Percentiles rank a stretch among this genome's conserved stretches.
Conservation (phyloP, 352 stramenopile genomes). For the Elongisporangium prolatum region DNA sequence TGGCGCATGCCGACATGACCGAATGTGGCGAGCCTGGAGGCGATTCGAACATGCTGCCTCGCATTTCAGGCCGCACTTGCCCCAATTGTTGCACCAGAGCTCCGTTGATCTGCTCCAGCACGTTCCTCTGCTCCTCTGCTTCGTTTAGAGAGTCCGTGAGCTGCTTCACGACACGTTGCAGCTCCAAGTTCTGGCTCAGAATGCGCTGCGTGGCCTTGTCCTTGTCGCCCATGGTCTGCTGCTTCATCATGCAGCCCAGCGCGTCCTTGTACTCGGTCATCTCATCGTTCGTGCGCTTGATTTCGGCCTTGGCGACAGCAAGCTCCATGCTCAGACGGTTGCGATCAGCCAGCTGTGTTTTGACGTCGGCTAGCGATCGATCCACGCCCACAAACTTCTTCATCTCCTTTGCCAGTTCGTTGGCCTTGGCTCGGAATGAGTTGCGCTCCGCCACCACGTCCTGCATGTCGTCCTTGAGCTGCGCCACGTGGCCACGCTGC, state of each 20-base stretch:
- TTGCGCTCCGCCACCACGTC: conserved; percentile 52
- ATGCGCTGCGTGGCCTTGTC: conserved; percentile 61
- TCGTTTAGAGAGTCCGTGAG: conserved; percentile 69
- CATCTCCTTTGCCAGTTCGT: conserved; percentile 53
- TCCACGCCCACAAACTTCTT: conserved; percentile 48
- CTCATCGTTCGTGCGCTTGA: conserved; percentile 48
- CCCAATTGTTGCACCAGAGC: conserved; percentile 65
- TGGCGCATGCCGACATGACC: conserved; percentile 22
- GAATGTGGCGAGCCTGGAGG: conserved; percentile 28
- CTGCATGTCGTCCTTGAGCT: conserved; percentile 32
- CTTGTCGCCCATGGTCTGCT: conserved; percentile 55
- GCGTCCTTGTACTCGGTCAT: conserved; percentile 55
- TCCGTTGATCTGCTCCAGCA: conserved; percentile 72
- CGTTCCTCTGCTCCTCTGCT: conserved; percentile 60
- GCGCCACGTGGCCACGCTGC: conserved; percentile 18
- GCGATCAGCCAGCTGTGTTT: conserved; percentile 52
- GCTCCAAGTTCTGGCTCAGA: conserved; percentile 53
- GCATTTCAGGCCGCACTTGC: conserved; percentile 41
- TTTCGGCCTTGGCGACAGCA: conserved; percentile 43
- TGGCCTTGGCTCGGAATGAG: conserved; percentile 40
- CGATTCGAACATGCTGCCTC: conserved; percentile 48
- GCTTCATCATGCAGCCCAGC: conserved; percentile 36
- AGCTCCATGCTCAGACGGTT: conserved; percentile 49
- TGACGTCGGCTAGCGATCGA: conserved; percentile 45
- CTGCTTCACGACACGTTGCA: conserved; percentile 71